Percentiles rank a stretch among this genome's conserved stretches.
phyloP scores from a whole-genome alignment of 2,329 filamentous ascomycete genomes.

The Orbilia oligospora region DNA sequence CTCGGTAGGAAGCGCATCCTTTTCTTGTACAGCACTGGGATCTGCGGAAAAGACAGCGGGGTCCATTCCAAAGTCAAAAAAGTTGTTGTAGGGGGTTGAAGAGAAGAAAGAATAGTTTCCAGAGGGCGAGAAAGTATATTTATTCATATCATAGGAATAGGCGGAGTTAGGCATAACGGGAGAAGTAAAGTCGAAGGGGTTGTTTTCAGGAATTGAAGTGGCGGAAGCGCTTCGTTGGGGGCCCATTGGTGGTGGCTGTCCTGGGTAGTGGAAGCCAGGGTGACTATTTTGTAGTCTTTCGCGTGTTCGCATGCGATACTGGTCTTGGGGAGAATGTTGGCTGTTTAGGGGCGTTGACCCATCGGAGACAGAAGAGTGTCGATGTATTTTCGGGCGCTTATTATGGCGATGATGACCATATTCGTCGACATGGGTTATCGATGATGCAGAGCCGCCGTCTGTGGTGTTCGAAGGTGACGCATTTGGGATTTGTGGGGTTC shows the following conservation, averaged over 20 bases:
- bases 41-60: constrained; percentile 53
- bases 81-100: constrained; percentile 56
- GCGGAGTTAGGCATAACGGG: constrained; percentile 51
- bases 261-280: constrained; percentile 52
- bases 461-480: constrained; percentile 57
- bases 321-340: constrained; percentile 55
- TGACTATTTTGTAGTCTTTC: constrained; percentile 52
- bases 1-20: constrained; percentile 56
- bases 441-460: constrained; percentile 56
- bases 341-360: constrained; percentile 50
- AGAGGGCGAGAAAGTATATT: constrained; percentile 57
- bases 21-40: constrained; percentile 44
- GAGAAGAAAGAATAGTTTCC: constrained; percentile 58
- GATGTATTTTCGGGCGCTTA: constrained; percentile 53
- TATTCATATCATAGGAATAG: constrained; percentile 59
- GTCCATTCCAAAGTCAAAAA: constrained; percentile 59
- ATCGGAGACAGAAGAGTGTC: constrained; percentile 54
- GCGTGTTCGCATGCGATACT: constrained; percentile 59
- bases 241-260: constrained; percentile 51
- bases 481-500: constrained; percentile 57
- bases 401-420: constrained; percentile 51
- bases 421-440: constrained; percentile 54
- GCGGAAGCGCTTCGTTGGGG: constrained; percentile 41
- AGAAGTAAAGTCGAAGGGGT: constrained; percentile 55
- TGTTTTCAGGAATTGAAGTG: constrained; percentile 57